Evolutionary conservation across 805 yeast genomes (phyloP).

Genomic region (Myxozyma neotropica): DNA sequence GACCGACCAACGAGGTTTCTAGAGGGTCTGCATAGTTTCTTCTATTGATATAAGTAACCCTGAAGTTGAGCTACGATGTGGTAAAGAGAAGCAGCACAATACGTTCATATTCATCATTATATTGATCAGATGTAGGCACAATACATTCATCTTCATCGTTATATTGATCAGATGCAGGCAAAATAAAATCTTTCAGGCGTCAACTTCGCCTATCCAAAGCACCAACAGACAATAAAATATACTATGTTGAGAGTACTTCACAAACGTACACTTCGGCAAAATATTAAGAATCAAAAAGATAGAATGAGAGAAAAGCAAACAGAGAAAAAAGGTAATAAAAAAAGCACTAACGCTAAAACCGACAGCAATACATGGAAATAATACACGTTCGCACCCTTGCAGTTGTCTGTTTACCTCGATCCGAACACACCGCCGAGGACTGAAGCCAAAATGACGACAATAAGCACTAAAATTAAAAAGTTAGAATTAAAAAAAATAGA

Average conservation of each 20-base stretch:
- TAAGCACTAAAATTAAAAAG: conserved; percentile 23
- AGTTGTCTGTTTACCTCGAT: background rate
- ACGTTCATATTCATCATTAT: background rate
- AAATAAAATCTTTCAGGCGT: no score
- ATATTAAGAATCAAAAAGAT: background rate
- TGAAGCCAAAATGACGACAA: conserved; percentile 58
- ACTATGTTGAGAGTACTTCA: background rate
- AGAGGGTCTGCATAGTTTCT: no score
- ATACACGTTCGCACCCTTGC: background rate
- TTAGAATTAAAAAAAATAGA: background rate
- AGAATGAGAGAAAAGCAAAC: background rate
- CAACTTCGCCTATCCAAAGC: background rate
- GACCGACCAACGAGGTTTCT: no score
- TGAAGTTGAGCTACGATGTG: no score
- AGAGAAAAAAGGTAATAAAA: background rate
- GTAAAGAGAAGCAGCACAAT: no score
- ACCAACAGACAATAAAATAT: background rate
- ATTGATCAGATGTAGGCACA: background rate
- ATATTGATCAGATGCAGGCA: no score
- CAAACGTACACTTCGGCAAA: background rate
- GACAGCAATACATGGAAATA: conserved; percentile 6
- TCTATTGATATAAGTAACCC: no score
- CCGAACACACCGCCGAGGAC: conserved; percentile 72
- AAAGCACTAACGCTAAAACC: background rate
- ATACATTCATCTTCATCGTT: background rate